These are phyloP conservation scores for Saccharomyces hybrid DNA, from an alignment of 1,139 yeast species.

Conservation along the genomic window DNA sequence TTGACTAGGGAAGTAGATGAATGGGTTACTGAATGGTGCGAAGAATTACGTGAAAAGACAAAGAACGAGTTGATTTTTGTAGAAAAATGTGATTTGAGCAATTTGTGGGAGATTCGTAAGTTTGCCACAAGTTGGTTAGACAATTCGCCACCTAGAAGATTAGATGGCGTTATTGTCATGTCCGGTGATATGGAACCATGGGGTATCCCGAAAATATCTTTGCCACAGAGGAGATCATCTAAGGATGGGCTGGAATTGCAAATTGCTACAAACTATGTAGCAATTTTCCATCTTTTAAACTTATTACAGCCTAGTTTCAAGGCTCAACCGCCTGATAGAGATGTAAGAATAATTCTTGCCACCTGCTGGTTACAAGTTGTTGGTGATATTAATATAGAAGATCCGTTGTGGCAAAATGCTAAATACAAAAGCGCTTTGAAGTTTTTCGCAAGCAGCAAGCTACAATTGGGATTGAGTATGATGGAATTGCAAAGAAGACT, in stretches of 20 bases:
- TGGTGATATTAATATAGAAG: slow-evolving; percentile 59
- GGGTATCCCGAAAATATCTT: slow-evolving; percentile 21
- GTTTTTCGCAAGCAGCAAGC: slow-evolving; percentile 74
- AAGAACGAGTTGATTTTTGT: slow-evolving; percentile 74
- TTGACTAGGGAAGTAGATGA: slow-evolving; percentile 61
- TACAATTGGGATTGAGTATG: slow-evolving; percentile 65
- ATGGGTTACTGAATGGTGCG: slow-evolving; percentile 75
- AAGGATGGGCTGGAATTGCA: slow-evolving; percentile 82
- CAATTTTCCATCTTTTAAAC: slow-evolving; percentile 72
- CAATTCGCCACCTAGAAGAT: slow-evolving; percentile 78
- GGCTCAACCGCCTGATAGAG: slow-evolving; percentile 90
- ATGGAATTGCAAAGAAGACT: slow-evolving; percentile 66
- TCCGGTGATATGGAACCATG: slow-evolving; percentile 79
- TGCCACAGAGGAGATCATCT: slow-evolving; percentile 46
- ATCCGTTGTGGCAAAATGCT: slow-evolving; percentile 57
- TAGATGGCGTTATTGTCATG: slow-evolving; percentile 82
- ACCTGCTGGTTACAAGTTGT: slow-evolving; percentile 71
- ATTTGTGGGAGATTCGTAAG: slow-evolving; percentile 69
- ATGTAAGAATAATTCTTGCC: slow-evolving; percentile 70
- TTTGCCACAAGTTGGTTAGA: slow-evolving; percentile 95
- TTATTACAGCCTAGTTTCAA: slow-evolving; percentile 72
- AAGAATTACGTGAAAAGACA: slow-evolving; percentile 64
- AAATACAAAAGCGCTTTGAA: slow-evolving; percentile 65
- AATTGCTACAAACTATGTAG: slow-evolving; percentile 72
- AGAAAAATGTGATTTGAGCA: slow-evolving; percentile 76